A percentile compares a stretch with the other conserved stretches of the same genome.
Conservation (phyloP, 139 green algal species). For the Micractinium sp. region DNA sequence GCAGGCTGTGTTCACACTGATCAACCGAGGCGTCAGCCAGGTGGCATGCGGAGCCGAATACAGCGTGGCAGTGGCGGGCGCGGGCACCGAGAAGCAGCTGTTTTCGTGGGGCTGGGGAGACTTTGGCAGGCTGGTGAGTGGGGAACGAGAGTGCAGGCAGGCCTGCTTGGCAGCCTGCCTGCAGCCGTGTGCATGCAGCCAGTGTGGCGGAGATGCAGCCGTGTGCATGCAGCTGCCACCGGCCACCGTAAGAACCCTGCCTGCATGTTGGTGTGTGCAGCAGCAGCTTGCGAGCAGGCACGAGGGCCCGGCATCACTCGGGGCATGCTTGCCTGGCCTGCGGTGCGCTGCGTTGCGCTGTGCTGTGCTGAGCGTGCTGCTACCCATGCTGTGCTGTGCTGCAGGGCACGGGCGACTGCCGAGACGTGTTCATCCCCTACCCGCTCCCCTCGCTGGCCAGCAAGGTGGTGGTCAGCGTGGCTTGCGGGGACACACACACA, state of each 20-base stretch:
- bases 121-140: constrained; percentile 81
- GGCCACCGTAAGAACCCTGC: too few species aligned
- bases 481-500: constrained; percentile 93
- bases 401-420: constrained; percentile 70
- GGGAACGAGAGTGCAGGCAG: too few species aligned
- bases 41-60: constrained; percentile 89
- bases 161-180: too few species aligned
- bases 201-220: background rate
- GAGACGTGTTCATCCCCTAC: constrained; percentile 81
- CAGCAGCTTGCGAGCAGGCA: too few species aligned
- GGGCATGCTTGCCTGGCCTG: too few species aligned
- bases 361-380: background rate
- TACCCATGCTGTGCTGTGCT: too few species aligned
- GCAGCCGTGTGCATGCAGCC: background rate
- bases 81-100: constrained; percentile 47
- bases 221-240: background rate
- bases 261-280: too few species aligned
- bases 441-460: constrained; percentile 69
- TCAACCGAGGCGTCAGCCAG: constrained; percentile 43
- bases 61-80: constrained; percentile 77
- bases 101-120: constrained; percentile 94
- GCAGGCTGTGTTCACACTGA: constrained; percentile 57
- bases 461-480: constrained; percentile 53
- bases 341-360: too few species aligned
- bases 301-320: too few species aligned